A percentile compares a stretch with the other conserved stretches of the same genome.
These are phyloP conservation scores for Aspergillus saccharolyticus DNA, from an alignment of 495 filamentous ascomycete species.

Conservation along the genomic window DNA sequence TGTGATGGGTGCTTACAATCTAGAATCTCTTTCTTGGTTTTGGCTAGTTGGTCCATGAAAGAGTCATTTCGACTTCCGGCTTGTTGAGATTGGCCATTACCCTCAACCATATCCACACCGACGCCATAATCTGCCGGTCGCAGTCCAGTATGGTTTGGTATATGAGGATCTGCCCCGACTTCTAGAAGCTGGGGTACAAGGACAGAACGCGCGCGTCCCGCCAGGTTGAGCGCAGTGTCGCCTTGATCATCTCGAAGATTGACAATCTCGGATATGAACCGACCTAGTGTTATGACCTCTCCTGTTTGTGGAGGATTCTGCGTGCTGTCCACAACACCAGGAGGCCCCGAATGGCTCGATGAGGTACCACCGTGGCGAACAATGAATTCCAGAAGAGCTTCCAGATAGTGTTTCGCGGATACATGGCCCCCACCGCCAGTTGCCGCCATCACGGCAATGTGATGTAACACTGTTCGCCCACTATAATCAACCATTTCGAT, in stretches of 20 bases:
- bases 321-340: conserved; percentile 23
- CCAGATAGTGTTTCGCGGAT: conserved; percentile 87
- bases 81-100: conserved; percentile 44
- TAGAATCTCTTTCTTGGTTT: conserved; percentile 43
- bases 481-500: conserved; percentile 85
- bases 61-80: conserved; percentile 38
- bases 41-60: conserved; percentile 62
- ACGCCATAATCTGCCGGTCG: conserved; percentile 89
- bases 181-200: conserved; percentile 92
- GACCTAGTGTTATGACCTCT: conserved; percentile 72
- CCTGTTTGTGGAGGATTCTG: conserved; percentile 28
- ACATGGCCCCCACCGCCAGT: conserved; percentile 77
- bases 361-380: conserved; percentile 72
- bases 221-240: conserved; percentile 91
- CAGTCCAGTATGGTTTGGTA: conserved; percentile 82
- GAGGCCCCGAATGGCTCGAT: conserved; percentile 48
- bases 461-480: conserved; percentile 88
- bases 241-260: conserved; percentile 88
- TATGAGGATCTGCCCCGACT: conserved; percentile 82
- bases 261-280: conserved; percentile 94
- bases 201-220: conserved; percentile 83
- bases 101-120: conserved; percentile 57
- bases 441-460: conserved; percentile 90
- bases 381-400: conserved; percentile 87
- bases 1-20: conserved; percentile 27